A percentile compares a stretch with the other conserved stretches of the same genome.
Evolutionary conservation across 257 asterid genomes (phyloP).

Genomic region (Perilla frutescens): DNA sequence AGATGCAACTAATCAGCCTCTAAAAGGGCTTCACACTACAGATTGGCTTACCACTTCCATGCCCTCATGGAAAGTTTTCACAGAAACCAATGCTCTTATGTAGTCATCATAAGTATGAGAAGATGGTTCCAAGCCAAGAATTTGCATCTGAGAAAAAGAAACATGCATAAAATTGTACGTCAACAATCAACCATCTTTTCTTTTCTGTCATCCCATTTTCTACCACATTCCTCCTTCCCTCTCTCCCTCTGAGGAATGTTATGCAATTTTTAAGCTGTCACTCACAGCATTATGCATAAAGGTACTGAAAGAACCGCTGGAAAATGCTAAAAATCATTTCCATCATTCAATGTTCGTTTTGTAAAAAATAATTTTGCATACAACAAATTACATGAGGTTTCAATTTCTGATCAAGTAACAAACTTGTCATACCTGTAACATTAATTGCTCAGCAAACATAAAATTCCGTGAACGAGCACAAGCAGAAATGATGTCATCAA

Average conservation of each 20-base stretch:
- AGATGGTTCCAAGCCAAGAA: slow-evolving; percentile 81
- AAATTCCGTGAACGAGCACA: slow-evolving; percentile 61
- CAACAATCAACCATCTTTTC: slow-evolving; percentile 9
- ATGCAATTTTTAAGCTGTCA: slow-evolving; percentile 25
- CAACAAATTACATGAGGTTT: slow-evolving; percentile 15
- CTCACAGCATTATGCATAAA: neutral
- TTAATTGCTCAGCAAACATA: slow-evolving; percentile 67
- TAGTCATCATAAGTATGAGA: slow-evolving; percentile 63
- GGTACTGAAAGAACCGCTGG: neutral
- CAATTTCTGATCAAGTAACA: slow-evolving; percentile 16
- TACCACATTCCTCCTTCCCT: neutral
- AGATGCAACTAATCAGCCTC: slow-evolving; percentile 22
- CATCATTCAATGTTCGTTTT: neutral
- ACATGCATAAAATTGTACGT: slow-evolving; percentile 5
- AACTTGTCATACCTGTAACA: slow-evolving; percentile 68
- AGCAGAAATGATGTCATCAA: slow-evolving; percentile 66
- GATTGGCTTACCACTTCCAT: slow-evolving; percentile 69
- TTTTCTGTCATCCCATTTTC: neutral
- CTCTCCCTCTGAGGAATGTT: neutral
- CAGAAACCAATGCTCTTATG: slow-evolving; percentile 61
- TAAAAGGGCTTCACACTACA: slow-evolving; percentile 24
- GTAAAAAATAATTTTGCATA: neutral
- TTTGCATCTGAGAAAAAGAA: slow-evolving; percentile 68
- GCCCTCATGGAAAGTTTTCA: slow-evolving; percentile 60
- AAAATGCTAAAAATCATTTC: slow-evolving; percentile 10